Base-by-base conservation (phyloP, 306 rosid species). In the Heteromeles arbutifolia region DNA sequence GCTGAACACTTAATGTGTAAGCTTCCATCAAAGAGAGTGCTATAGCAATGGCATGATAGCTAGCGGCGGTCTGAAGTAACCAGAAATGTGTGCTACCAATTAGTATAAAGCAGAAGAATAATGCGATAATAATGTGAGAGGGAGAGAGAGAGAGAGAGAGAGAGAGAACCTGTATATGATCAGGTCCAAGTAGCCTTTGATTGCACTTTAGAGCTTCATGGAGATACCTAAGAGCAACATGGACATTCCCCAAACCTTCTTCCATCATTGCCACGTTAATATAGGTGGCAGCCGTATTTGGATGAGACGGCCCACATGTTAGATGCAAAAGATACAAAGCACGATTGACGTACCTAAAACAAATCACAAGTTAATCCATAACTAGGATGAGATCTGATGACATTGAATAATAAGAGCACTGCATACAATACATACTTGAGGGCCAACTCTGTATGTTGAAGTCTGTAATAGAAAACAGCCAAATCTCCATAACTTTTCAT, bases 21-120 rank as follows among this genome's bases (percentile, higher is more conserved):
- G 98, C 98, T 85, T 95, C 98, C 97, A 95, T 95, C 92, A 95
- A 88, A 70, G 98, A 95, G 52, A 95, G 97, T 72, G 98, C 98
- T 64, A 95, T 95, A 43, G 98, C 98, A 86, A 95, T 95, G 39
- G 98, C 98, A 83, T 95, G 98, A 80, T 95, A 95, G 86, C 98
- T 95, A 73, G 98, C 98, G 77, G 98, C 98, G 8, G 98, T 95
- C 98, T 95, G 89, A 74, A 82, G 65, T 83, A 76, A 52, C 41
- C 34, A 69, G 71, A 71, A 69, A 75, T 31, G 45, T 64, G 29
- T 12, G 72, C 67, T 67, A 45, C 8, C 54, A 50, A 62, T n/a
- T 39, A 29, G 18, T 29, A 32, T 41, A 41, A 41, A 10, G 43
- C 17, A 77, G 48, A 54, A 67, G 32, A 17, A 56, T 11, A 53